Evolutionary conservation across 176 grass and related monocot species (phyloP).

Genomic region (Musa acuminata): DNA sequence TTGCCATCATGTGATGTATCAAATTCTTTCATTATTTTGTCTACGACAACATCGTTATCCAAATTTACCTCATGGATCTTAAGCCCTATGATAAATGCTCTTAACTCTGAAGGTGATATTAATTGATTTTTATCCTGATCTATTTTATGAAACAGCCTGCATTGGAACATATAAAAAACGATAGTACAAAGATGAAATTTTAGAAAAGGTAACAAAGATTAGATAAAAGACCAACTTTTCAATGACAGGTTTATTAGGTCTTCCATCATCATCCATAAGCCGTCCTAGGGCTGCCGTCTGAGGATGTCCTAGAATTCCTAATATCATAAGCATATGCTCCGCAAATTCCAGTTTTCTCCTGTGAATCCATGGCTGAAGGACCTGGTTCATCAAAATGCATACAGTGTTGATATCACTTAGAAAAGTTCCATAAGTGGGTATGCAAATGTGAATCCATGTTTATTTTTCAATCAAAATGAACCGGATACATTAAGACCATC

Average conservation of each 20-base stretch:
- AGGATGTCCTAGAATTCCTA: conserved; percentile 63
- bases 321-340: conserved; percentile 91
- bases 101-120: conserved; percentile 46
- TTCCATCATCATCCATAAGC: conserved; percentile 46
- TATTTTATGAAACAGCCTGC: conserved; percentile 63
- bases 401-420: not conserved
- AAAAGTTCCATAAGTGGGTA: not conserved
- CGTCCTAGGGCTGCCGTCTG: conserved; percentile 37
- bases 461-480: not conserved
- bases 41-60: conserved; percentile 32
- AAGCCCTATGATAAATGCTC: conserved; percentile 55
- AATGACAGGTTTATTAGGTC: conserved; percentile 44
- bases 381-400: conserved; percentile 28
- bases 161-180: not conserved
- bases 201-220: too few relatives aligned
- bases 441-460: too few relatives aligned
- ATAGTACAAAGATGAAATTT: too few relatives aligned
- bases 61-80: conserved; percentile 47
- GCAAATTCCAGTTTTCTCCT: conserved; percentile 71
- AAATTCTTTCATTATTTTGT: conserved; percentile 54
- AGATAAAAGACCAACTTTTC: conserved; percentile 37
- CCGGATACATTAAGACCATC: not conserved
- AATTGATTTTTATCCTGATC: conserved; percentile 48
- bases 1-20: conserved; percentile 35
- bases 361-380: conserved; percentile 97